A percentile compares a stretch with the other conserved stretches of the same genome.
Evolutionary conservation across 192 early-diverging fungal genomes (phyloP).

Genomic region (Geosiphon pyriformis): DNA sequence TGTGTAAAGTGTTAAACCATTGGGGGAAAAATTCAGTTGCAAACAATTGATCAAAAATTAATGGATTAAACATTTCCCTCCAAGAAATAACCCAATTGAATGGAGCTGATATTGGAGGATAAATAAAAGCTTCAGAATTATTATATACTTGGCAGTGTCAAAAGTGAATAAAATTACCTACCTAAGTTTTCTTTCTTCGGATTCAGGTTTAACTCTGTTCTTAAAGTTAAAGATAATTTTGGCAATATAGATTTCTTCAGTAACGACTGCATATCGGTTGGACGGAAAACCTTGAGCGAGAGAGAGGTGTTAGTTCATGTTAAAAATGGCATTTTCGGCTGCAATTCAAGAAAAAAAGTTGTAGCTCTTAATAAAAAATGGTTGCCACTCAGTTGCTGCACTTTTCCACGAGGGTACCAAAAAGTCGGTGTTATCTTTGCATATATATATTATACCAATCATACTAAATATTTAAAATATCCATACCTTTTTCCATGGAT

Average conservation of each 20-base stretch:
- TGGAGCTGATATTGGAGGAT: conserved; percentile 43
- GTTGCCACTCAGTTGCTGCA: too few relatives aligned
- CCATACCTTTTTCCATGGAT: conserved; percentile 62
- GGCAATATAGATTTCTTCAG: conserved; percentile 62
- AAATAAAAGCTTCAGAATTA: too few relatives aligned
- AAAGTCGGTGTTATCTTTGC: too few relatives aligned
- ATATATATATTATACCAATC: background rate
- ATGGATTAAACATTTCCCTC: conserved; percentile 46
- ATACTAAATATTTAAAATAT: background rate
- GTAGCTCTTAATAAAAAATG: too few relatives aligned
- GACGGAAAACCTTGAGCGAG: conserved; percentile 53
- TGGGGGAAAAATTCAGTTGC: conserved; percentile 77
- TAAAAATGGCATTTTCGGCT: too few relatives aligned
- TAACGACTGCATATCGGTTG: conserved; percentile 55
- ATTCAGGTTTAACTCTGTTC: conserved; percentile 62
- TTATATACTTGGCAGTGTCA: too few relatives aligned
- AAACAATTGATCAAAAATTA: conserved; percentile 52
- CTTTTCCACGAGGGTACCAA: too few relatives aligned
- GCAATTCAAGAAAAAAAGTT: too few relatives aligned
- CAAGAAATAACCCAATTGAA: conserved; percentile 61
- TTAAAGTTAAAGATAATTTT: conserved; percentile 56
- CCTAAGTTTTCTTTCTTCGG: conserved; percentile 63
- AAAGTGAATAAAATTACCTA: too few relatives aligned
- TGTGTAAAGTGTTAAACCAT: conserved; percentile 65
- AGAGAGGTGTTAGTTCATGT: too few relatives aligned